These are phyloP conservation scores for Ophiocordyceps sinensis DNA, from an alignment of 2,329 filamentous ascomycete species.

Conservation along the genomic window DNA sequence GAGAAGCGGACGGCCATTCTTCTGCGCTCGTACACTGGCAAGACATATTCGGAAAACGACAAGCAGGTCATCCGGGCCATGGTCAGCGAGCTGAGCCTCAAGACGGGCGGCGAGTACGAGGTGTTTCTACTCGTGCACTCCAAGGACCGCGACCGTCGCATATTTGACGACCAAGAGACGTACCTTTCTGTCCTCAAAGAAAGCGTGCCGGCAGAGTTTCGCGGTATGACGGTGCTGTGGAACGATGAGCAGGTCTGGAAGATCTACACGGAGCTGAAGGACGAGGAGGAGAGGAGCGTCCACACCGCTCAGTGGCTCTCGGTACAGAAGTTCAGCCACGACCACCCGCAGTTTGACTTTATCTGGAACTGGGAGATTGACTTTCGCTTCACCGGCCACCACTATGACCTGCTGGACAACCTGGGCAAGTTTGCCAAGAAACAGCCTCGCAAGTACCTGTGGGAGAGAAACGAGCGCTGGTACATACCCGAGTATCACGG, in stretches of 20 bases:
- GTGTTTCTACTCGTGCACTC: conserved; percentile 70
- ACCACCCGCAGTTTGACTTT: conserved; percentile 66
- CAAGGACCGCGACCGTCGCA: conserved; percentile 43
- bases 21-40: conserved; percentile 61
- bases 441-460: conserved; percentile 57
- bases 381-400: conserved; percentile 62
- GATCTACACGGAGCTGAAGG: conserved; percentile 63
- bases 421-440: conserved; percentile 46
- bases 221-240: conserved; percentile 59
- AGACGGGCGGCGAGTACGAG: conserved; percentile 67
- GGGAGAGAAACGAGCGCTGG: conserved; percentile 60
- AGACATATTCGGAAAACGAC: conserved; percentile 65
- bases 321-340: conserved; percentile 60
- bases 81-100: conserved; percentile 61
- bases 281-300: conserved; percentile 38
- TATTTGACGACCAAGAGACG: conserved; percentile 42
- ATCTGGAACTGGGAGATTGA: conserved; percentile 87
- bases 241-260: conserved; percentile 59
- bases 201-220: conserved; percentile 55
- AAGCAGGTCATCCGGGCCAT: conserved; percentile 66
- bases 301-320: conserved; percentile 54
- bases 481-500: conserved; percentile 59
- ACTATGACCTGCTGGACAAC: conserved; percentile 64
- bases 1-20: conserved; percentile 56
- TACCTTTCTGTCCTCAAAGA: conserved; percentile 47